Percentiles rank a stretch among this genome's conserved stretches.
These are phyloP conservation scores for Cupressus sempervirens DNA, from an alignment of 75 land plant species.

Conservation along the genomic window DNA sequence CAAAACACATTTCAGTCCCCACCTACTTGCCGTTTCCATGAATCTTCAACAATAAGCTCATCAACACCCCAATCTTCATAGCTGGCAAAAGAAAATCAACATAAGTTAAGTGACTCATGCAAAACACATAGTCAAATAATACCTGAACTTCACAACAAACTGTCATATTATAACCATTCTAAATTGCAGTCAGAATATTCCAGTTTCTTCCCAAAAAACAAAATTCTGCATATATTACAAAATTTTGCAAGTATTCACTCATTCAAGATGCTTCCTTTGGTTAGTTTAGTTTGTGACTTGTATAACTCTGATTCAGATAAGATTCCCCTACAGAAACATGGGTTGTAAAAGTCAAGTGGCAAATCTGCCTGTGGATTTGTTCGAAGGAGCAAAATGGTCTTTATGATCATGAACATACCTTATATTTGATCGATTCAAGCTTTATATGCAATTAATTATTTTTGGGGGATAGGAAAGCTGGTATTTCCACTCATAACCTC, in stretches of 20 bases:
- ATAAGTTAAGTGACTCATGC: background rate
- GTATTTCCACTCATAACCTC: background rate
- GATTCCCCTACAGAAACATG: background rate
- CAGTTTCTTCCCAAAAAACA: background rate
- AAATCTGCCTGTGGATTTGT: background rate
- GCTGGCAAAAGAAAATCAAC: constrained; percentile 23
- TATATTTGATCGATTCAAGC: background rate
- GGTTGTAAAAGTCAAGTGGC: background rate
- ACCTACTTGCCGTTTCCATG: constrained; percentile 88
- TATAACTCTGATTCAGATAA: background rate
- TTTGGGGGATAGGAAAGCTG: background rate
- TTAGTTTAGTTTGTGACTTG: background rate
- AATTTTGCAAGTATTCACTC: background rate
- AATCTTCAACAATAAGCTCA: constrained; percentile 88
- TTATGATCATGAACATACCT: background rate
- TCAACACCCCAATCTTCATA: constrained; percentile 94
- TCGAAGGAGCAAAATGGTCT: background rate
- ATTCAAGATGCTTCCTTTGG: background rate
- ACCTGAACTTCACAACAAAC: background rate
- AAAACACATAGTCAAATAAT: background rate
- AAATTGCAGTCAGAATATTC: background rate
- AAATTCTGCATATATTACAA: background rate
- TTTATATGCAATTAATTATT: background rate
- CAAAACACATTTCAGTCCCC: constrained; percentile 29
- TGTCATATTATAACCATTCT: background rate